Conservation (phyloP, 768 basidiomycete genomes). For the Boletus eberwhitei region DNA sequence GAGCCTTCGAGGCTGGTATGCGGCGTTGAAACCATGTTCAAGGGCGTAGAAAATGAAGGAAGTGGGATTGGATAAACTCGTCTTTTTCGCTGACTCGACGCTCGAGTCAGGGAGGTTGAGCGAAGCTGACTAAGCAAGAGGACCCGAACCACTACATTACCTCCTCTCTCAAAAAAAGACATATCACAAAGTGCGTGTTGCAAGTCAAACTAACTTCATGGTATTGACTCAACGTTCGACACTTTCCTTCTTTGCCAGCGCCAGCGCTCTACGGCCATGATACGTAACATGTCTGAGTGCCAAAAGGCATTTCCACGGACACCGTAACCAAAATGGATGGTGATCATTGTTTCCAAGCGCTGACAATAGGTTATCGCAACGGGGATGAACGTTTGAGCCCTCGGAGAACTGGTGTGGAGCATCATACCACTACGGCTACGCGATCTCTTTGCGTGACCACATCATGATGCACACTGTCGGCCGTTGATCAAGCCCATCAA, state of each 20-base stretch:
- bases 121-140: conserved; percentile 23
- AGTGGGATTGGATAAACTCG: conserved; percentile 6
- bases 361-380: not conserved
- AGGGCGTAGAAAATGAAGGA: not conserved
- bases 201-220: not conserved
- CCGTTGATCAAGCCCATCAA: not conserved
- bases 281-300: conserved; percentile 1
- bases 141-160: not conserved
- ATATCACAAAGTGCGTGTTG: not conserved
- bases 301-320: not conserved
- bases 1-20: conserved; percentile 34
- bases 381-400: not conserved
- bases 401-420: not conserved
- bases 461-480: not conserved
- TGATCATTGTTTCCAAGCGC: not conserved
- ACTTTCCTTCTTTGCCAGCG: not conserved
- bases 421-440: not conserved
- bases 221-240: too few species aligned
- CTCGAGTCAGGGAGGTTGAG: not conserved
- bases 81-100: conserved; percentile 4
- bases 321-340: not conserved
- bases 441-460: not conserved
- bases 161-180: conserved; percentile 1
- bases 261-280: not conserved
- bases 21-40: conserved; percentile 27